Evolutionary conservation across 2,329 filamentous ascomycete genomes (phyloP).

Genomic region (Colletotrichum brevisporum): DNA sequence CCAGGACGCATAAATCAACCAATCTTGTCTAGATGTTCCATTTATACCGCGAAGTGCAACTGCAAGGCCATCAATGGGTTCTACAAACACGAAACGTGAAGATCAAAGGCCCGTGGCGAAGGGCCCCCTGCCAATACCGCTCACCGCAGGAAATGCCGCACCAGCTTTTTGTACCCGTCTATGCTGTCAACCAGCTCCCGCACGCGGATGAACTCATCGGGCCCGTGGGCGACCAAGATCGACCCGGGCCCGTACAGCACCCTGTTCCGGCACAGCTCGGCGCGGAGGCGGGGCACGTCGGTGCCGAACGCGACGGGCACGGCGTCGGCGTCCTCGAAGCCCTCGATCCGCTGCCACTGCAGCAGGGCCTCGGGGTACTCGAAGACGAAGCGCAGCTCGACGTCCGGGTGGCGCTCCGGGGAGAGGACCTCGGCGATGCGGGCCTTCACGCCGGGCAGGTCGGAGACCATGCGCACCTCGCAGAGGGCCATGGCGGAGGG

Average conservation of each 20-base stretch:
- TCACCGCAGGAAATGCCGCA: slow-evolving; percentile 38
- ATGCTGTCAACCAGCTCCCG: slow-evolving; percentile 55
- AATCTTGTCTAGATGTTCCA: too few species aligned
- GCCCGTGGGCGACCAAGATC: slow-evolving; percentile 55
- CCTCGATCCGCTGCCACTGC: slow-evolving; percentile 55
- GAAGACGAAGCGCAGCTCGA: slow-evolving; percentile 52
- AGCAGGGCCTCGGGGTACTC: slow-evolving; percentile 55
- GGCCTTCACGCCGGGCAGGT: slow-evolving; percentile 51
- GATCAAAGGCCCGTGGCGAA: too few species aligned
- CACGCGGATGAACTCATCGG: slow-evolving; percentile 52
- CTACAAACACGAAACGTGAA: too few species aligned
- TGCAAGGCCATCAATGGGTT: too few species aligned
- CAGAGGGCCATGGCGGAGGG: slow-evolving; percentile 55
- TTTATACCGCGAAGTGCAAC: too few species aligned
- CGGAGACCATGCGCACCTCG: slow-evolving; percentile 54
- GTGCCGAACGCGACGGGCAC: slow-evolving; percentile 56
- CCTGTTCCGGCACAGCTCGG: slow-evolving; percentile 49
- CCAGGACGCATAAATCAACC: too few species aligned
- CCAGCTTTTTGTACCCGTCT: slow-evolving; percentile 52
- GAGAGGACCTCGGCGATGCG: slow-evolving; percentile 50
- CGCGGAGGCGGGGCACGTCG: slow-evolving; percentile 53
- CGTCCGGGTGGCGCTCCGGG: slow-evolving; percentile 46
- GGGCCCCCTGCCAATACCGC: too few species aligned
- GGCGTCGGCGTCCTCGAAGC: slow-evolving; percentile 54
- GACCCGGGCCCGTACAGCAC: slow-evolving; percentile 57